Percentiles rank a stretch among this genome's conserved stretches.
These are phyloP conservation scores for Pseudogymnoascus sp. DNA, from an alignment of 2,329 filamentous ascomycete species.

Conservation along the genomic window DNA sequence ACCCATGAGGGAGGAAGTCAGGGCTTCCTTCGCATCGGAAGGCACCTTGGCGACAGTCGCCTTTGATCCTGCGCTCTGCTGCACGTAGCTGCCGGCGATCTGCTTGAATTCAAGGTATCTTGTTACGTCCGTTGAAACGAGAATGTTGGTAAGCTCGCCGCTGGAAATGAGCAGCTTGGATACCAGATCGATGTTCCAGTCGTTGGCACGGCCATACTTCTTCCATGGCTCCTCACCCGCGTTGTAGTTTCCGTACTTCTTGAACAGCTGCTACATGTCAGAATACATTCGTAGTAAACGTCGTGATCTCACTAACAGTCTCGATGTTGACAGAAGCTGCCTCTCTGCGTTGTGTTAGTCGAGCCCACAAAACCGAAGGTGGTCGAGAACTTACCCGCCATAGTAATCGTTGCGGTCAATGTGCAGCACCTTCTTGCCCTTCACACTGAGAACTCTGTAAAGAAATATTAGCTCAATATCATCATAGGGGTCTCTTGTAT, in stretches of 20 bases:
- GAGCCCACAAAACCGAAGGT: constrained; percentile 12
- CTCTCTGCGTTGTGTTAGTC: constrained; percentile 53
- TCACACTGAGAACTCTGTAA: constrained; percentile 82
- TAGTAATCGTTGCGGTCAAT: constrained; percentile 99
- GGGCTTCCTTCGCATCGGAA: constrained; percentile 81
- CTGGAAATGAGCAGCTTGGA: constrained; percentile 99
- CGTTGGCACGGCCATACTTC: constrained; percentile 91
- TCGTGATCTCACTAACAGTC: constrained; percentile 51
- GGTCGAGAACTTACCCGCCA: constrained; percentile 65
- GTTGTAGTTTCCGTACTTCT: constrained; percentile 82
- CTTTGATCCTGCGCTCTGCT: constrained; percentile 74
- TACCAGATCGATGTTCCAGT: constrained; percentile 99
- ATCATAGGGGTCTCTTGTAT: not conserved
- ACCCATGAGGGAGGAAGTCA: constrained; percentile 91
- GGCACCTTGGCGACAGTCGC: constrained; percentile 96
- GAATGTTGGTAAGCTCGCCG: constrained; percentile 95
- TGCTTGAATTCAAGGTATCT: constrained; percentile 89
- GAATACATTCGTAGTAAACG: constrained; percentile 17
- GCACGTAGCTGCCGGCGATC: constrained; percentile 92
- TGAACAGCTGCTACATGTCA: constrained; percentile 68
- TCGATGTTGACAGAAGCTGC: constrained; percentile 96
- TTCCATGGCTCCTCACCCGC: constrained; percentile 89
- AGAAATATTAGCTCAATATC: constrained; percentile 20
- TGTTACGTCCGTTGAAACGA: constrained; percentile 90
- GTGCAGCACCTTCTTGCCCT: constrained; percentile 98